phyloP scores from a whole-genome alignment of 2,329 filamentous ascomycete species.

The Alternaria ventricosa region DNA sequence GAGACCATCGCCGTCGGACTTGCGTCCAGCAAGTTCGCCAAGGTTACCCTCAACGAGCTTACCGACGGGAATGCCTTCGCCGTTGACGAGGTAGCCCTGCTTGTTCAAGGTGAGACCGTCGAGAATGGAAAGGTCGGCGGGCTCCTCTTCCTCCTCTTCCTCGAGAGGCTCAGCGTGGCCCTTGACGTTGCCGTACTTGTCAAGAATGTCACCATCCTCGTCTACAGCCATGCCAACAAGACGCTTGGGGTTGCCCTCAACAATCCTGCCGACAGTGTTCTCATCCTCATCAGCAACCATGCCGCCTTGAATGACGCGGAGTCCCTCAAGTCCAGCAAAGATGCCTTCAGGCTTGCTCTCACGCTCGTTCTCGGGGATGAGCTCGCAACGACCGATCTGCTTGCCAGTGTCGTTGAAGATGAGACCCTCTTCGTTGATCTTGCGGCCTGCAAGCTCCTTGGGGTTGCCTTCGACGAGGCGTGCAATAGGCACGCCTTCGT shows the following conservation, averaged over 20 bases:
- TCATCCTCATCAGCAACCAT: conserved; percentile 59
- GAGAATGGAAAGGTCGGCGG: conserved; percentile 59
- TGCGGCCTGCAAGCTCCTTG: conserved; percentile 68
- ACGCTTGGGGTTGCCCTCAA: conserved; percentile 66
- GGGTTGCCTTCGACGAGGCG: conserved; percentile 71
- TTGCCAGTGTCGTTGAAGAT: conserved; percentile 76
- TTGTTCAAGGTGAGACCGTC: conserved; percentile 64
- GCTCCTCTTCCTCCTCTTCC: conserved; percentile 50
- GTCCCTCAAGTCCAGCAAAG: conserved; percentile 58
- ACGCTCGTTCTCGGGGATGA: conserved; percentile 71
- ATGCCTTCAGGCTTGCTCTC: conserved; percentile 58
- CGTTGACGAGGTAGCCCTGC: conserved; percentile 62
- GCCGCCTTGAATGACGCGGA: conserved; percentile 56
- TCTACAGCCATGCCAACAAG: conserved; percentile 66
- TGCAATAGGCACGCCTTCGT: conserved; percentile 61
- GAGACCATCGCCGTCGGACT: conserved; percentile 62
- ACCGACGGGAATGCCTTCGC: conserved; percentile 62
- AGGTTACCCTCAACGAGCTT: conserved; percentile 63
- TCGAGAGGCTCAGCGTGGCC: conserved; percentile 64
- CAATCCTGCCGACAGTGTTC: conserved; percentile 60
- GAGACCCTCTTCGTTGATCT: conserved; percentile 74
- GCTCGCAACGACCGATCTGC: conserved; percentile 70
- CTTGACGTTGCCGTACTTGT: conserved; percentile 67
- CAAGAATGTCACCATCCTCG: conserved; percentile 68
- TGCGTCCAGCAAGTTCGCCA: conserved; percentile 62